phyloP scores from a whole-genome alignment of 768 basidiomycete genomes.

The Hypsizygus marmoreus region DNA sequence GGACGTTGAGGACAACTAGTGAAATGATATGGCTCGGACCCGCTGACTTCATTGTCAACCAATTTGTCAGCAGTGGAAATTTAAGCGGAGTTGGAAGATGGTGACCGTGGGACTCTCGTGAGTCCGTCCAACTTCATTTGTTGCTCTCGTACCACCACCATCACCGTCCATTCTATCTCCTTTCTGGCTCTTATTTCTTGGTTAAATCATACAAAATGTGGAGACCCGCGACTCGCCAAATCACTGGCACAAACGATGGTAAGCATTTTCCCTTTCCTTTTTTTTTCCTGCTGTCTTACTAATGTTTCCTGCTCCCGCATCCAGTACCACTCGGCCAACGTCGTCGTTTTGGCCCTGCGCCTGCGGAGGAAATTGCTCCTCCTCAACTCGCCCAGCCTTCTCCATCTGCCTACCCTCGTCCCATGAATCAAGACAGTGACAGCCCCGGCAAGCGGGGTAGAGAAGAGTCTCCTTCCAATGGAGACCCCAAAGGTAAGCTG shows the following conservation, averaged over 20 bases:
- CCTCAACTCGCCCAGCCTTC: conserved; percentile 88
- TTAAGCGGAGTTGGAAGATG: conserved; percentile 38
- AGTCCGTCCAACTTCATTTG: conserved; percentile 23
- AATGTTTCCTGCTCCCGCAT: conserved; percentile 18
- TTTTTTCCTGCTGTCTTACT: conserved; percentile 10
- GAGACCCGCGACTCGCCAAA: conserved; percentile 86
- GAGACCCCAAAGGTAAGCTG: conserved; percentile 77
- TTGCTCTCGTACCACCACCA: conserved; percentile 33
- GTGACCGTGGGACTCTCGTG: conserved; percentile 12
- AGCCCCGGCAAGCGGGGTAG: conserved; percentile 61
- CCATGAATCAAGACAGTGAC: conserved; percentile 55
- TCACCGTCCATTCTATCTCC: conserved; percentile 22
- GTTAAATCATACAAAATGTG: conserved; percentile 66
- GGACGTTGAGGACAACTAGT: background rate
- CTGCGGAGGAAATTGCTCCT: conserved; percentile 77
- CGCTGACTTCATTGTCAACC: conserved; percentile 22
- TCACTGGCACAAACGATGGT: conserved; percentile 94
- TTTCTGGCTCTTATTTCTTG: conserved; percentile 35
- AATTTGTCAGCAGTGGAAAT: too few species aligned
- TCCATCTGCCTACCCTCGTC: conserved; percentile 81
- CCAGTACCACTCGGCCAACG: conserved; percentile 81
- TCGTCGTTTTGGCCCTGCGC: conserved; percentile 89
- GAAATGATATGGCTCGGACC: background rate
- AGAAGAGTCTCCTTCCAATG: conserved; percentile 64
- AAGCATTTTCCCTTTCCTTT: conserved; percentile 25